Base-by-base conservation (phyloP, 2,329 filamentous ascomycete species). In the Clonostachys rhizophaga region DNA sequence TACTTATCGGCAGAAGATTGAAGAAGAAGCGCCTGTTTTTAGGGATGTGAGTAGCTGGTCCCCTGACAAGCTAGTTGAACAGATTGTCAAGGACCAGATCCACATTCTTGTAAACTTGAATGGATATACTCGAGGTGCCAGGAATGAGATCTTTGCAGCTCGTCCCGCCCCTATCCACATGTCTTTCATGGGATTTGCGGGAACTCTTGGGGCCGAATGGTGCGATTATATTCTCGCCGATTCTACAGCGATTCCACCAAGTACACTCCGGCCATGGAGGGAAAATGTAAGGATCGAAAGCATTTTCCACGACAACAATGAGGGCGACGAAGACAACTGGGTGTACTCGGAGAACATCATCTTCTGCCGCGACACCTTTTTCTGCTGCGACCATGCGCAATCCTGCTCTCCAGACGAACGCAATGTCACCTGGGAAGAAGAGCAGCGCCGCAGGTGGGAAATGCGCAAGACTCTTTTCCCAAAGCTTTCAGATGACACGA, bases 131-230 rank as follows among this genome's bases (percentile, higher is more conserved):
- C 81, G 94, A 46, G 94, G 94, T 33, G 94, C 94, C n/a, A 83
- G 91, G 20, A 99, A 99, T 57, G 94, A 99, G 62, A 86, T 99
- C 5, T 99, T 99, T 64, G 94, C 94, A 18, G 94, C 94, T 18
- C 83, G 95, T 24, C 90, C 94, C 14, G 91, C 91, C 3, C 94
- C 94, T 0, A 90, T 99, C 40, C 94, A 99, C 55, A 99, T 99
- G 94, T 96, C 94, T 0, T 99, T 99, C 60, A 99, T 99, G 94
- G 94, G 94, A 1, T 99, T 99, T 62, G 94, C 94, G 0, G 94
- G 94, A 10, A 96, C 92, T 0, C 72, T 99, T 1, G 94, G 94
- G 6, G 94, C 94, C 4, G 94, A 99, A 62, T 99, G 94, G 94
- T 99, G 94, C 57, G 94, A 99, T 63, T 99, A 99, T 60, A 84